Conservation (phyloP, 1,139 yeast species). For the Kurtzmaniella quercitrusa region DNA sequence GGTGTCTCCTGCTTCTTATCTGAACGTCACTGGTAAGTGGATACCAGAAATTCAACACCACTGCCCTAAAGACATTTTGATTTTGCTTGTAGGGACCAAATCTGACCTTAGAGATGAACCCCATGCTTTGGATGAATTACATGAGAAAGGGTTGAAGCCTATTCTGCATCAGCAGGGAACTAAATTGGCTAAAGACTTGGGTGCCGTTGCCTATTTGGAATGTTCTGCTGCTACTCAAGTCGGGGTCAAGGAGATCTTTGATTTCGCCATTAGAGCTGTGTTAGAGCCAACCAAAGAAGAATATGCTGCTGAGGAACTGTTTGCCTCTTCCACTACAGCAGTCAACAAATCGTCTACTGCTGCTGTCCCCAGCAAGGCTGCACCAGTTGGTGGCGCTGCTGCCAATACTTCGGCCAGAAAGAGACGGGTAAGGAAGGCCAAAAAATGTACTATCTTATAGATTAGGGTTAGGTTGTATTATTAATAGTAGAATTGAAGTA, state of each 20-base stretch:
- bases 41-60: conserved; percentile 85
- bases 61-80: conserved; percentile 70
- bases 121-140: conserved; percentile 67
- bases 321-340: conserved; percentile 1
- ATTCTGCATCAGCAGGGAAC: conserved; percentile 60
- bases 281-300: conserved; percentile 47
- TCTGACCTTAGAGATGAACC: conserved; percentile 80
- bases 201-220: conserved; percentile 74
- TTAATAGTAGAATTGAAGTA: background rate
- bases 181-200: conserved; percentile 65
- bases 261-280: conserved; percentile 71
- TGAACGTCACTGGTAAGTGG: conserved; percentile 75
- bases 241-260: conserved; percentile 81
- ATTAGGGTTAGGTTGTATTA: conserved; percentile 1
- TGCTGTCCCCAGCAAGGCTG: background rate
- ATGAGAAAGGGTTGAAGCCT: conserved; percentile 60
- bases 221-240: conserved; percentile 92
- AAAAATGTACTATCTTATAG: conserved; percentile 48
- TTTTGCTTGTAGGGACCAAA: conserved; percentile 82
- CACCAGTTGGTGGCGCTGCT: conserved; percentile 4
- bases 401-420: conserved; percentile 11
- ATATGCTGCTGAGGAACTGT: conserved; percentile 1
- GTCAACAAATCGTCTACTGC: background rate
- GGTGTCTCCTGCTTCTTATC: conserved; percentile 76
- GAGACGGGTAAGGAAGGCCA: conserved; percentile 40